Evolutionary conservation across 352 stramenopile genomes (phyloP), one percentile per base, ranked within the genome.

Genomic region (Phytopythium boreale): DNA sequence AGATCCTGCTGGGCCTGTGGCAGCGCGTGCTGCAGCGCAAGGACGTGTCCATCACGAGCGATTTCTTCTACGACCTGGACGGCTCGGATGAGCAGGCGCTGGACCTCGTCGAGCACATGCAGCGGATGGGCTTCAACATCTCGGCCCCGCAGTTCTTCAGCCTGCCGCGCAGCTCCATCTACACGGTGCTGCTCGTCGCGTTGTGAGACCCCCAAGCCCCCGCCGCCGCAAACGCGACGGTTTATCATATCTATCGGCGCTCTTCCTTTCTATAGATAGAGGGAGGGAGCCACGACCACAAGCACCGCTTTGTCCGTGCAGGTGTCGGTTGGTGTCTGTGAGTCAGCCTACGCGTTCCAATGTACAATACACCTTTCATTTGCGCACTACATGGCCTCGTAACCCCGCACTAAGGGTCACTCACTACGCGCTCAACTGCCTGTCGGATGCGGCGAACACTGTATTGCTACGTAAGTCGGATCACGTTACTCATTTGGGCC

Each of bases 101-200:
- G 56, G 71, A 79, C 39, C 77, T 90, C 19, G 72, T 92, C 7
- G 75, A 80, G 52, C 58, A 76, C 56, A 90, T 92, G 81, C 81
- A 90, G 60, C 61, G 64, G 26, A 59, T 89, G 56, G 83, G 83
- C 41, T 81, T 92, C 56, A 79, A 72, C 63, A 83, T 92, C 62
- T 79, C 77, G 24, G 66, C 86, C 20, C 57, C 75, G 36, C 81
- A 90, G 69, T 87, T 92, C 66, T 69, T 89, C 51, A 62, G 74
- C 26, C 71, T 92, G 63, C 76, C 72, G 46, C 79, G 81, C 26
- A 90, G 83, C 76, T 88, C 77, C 52, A 86, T 92, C 71, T 92
- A 90, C 71, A 80, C 74, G 22, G 72, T 92, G 63, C 63, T 92
- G 31, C 53, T 88, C 1, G 71, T 82, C 29, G 80, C 78, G 53